Evolutionary conservation across 768 basidiomycete species (phyloP).

Genomic region (Amanita molliuscula): DNA sequence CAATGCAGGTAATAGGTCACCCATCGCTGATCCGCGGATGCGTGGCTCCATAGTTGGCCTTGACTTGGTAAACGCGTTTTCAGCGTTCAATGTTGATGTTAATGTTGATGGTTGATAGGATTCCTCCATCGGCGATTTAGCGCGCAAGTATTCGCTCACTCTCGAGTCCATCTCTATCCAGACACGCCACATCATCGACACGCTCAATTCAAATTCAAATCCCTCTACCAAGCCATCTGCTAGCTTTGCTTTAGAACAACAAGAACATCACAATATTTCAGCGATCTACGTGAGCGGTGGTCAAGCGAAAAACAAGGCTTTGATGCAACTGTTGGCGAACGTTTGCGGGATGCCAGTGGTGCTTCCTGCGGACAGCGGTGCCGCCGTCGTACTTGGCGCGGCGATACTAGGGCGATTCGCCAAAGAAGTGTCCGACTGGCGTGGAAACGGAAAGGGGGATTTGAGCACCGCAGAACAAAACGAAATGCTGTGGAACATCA

Average conservation of each 20-base stretch:
- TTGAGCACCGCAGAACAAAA: slow-evolving; percentile 37
- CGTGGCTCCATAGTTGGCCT: slow-evolving; percentile 86
- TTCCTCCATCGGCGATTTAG: slow-evolving; percentile 66
- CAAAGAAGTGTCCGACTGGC: slow-evolving; percentile 27
- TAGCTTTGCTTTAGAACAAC: not conserved
- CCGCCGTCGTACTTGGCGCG: slow-evolving; percentile 84
- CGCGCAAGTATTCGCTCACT: slow-evolving; percentile 82
- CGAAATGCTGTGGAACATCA: slow-evolving; percentile 79
- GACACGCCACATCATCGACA: slow-evolving; percentile 87
- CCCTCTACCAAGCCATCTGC: not conserved
- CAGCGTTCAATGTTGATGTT: not conserved
- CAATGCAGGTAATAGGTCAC: slow-evolving; percentile 81
- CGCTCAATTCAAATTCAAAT: slow-evolving; percentile 50
- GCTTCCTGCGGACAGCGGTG: slow-evolving; percentile 63
- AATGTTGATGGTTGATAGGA: slow-evolving; percentile 37
- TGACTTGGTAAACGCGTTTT: slow-evolving; percentile 41
- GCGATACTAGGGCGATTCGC: slow-evolving; percentile 93
- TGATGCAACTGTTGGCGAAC: slow-evolving; percentile 88
- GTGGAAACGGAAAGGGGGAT: slow-evolving; percentile 12
- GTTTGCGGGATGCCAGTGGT: slow-evolving; percentile 76
- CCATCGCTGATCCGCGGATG: slow-evolving; percentile 94
- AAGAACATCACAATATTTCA: slow-evolving; percentile 65
- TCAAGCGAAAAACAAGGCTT: slow-evolving; percentile 78
- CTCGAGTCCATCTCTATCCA: slow-evolving; percentile 92
- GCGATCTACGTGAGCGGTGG: slow-evolving; percentile 90